Evolutionary conservation across 352 stramenopile genomes (phyloP).

Genomic region (Globisporangium splendens): DNA sequence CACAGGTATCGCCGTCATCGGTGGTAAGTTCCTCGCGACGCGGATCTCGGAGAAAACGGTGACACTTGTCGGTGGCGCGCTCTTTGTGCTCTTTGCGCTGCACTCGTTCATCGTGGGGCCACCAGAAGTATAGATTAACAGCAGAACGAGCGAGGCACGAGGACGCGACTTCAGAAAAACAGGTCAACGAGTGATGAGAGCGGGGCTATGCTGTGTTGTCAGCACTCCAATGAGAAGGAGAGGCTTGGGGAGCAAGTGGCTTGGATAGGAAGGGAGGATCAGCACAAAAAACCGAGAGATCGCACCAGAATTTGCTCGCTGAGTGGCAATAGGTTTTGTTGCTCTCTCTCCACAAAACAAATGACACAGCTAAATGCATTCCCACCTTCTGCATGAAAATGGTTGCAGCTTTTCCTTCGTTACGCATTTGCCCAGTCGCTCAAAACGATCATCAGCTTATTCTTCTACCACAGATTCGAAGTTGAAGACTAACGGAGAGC

Average conservation of each 20-base stretch:
- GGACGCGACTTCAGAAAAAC: not conserved
- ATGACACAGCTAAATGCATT: slow-evolving; percentile 6
- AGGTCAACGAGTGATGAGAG: not conserved
- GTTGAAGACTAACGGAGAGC: slow-evolving; percentile 33
- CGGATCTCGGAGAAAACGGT: slow-evolving; percentile 98
- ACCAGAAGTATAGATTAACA: slow-evolving; percentile 14
- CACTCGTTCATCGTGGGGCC: slow-evolving; percentile 93
- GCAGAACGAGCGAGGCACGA: not conserved
- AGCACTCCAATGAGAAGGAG: no score
- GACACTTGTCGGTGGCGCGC: slow-evolving; percentile 90
- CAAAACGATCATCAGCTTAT: slow-evolving; percentile 4
- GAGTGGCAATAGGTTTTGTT: no score
- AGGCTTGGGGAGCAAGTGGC: no score
- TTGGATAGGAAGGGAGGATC: no score
- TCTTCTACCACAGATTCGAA: slow-evolving; percentile 42
- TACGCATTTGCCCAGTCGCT: not conserved
- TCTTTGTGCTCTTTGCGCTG: slow-evolving; percentile 97
- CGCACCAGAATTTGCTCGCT: no score
- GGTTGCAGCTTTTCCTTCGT: no score
- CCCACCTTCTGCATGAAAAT: no score
- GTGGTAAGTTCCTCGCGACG: slow-evolving; percentile 96
- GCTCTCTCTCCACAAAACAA: slow-evolving; percentile 3
- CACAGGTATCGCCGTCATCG: slow-evolving; percentile 96
- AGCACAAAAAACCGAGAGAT: no score
- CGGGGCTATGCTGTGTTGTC: no score